Percentiles rank a stretch among this genome's conserved stretches.
Evolutionary conservation across 495 filamentous ascomycete genomes (phyloP).

Genomic region (Terfezia boudieri): DNA sequence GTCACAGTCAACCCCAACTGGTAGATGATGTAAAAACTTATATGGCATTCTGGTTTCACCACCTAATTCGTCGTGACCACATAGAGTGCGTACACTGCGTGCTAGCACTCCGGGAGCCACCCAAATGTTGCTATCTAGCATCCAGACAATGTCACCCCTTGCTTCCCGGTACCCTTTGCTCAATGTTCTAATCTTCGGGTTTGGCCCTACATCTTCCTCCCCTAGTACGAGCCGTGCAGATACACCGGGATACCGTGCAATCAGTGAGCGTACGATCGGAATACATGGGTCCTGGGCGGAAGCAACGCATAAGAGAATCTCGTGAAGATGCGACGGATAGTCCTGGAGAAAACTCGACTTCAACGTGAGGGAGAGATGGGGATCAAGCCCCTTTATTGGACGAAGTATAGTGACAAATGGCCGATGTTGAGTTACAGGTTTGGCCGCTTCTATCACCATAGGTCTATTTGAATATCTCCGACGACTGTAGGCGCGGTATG

Average conservation of each 20-base stretch:
- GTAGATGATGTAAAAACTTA: conserved; percentile 93
- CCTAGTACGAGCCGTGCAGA: conserved; percentile 65
- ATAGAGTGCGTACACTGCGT: conserved; percentile 70
- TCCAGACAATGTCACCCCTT: conserved; percentile 79
- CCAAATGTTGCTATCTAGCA: conserved; percentile 95
- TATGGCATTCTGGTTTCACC: conserved; percentile 20
- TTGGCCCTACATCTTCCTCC: conserved; percentile 82
- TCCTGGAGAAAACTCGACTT: conserved; percentile 68
- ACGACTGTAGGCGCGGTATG: conserved; percentile 20
- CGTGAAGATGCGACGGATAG: conserved; percentile 58
- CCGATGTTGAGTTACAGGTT: conserved; percentile 9
- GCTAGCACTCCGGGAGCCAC: conserved; percentile 53
- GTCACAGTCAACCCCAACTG: conserved; percentile 57
- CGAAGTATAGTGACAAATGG: conserved; percentile 87
- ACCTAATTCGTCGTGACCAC: conserved; percentile 38
- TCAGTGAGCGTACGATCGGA: conserved; percentile 43
- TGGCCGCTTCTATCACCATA: conserved; percentile 5
- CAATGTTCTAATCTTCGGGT: conserved; percentile 96
- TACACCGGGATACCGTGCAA: conserved; percentile 47
- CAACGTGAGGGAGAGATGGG: conserved; percentile 75
- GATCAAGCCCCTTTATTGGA: conserved; percentile 81
- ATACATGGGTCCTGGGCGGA: conserved; percentile 58
- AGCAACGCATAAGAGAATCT: conserved; percentile 63
- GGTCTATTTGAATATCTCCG: conserved; percentile 24
- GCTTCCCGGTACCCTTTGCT: conserved; percentile 89